Percentiles rank a stretch among this genome's conserved stretches.
phyloP scores from a whole-genome alignment of 495 filamentous ascomycete genomes.

The Glarea lozoyensis region DNA sequence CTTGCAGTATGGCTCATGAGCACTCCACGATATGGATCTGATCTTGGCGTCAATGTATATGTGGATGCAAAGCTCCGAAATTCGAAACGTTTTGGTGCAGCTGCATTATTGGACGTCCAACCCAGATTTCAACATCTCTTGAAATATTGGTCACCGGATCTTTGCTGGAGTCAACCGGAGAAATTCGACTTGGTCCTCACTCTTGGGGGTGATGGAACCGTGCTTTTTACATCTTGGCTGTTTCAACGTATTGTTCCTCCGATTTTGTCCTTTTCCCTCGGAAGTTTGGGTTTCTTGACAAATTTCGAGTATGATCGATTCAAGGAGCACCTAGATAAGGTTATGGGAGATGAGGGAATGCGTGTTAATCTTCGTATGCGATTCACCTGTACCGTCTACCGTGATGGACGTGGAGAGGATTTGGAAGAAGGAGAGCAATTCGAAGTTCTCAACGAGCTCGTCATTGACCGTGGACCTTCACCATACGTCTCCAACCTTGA shows the following conservation, averaged over 20 bases:
- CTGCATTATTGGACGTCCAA: slow-evolving; percentile 60
- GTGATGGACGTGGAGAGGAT: slow-evolving; percentile 41
- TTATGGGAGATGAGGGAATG: slow-evolving; percentile 92
- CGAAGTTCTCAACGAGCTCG: slow-evolving; percentile 93
- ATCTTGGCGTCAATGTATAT: slow-evolving; percentile 81
- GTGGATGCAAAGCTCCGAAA: slow-evolving; percentile 84
- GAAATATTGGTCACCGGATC: slow-evolving; percentile 86
- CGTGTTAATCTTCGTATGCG: slow-evolving; percentile 93
- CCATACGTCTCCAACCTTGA: slow-evolving; percentile 96
- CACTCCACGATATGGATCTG: slow-evolving; percentile 72
- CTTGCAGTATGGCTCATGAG: slow-evolving; percentile 77
- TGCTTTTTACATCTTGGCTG: slow-evolving; percentile 91
- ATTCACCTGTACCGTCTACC: slow-evolving; percentile 92
- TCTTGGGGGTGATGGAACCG: slow-evolving; percentile 90
- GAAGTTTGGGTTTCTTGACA: slow-evolving; percentile 89
- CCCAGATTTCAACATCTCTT: slow-evolving; percentile 69
- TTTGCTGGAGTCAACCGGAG: slow-evolving; percentile 84
- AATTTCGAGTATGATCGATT: slow-evolving; percentile 84
- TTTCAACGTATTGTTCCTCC: slow-evolving; percentile 95
- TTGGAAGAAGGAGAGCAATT: slow-evolving; percentile 77
- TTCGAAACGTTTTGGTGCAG: slow-evolving; percentile 78
- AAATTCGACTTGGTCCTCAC: slow-evolving; percentile 90
- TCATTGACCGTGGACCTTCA: slow-evolving; percentile 92
- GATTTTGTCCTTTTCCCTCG: slow-evolving; percentile 81
- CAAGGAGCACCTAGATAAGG: slow-evolving; percentile 66